Conservation (phyloP, 2,329 filamentous ascomycete species). For the Coniochaeta hoffmannii region DNA sequence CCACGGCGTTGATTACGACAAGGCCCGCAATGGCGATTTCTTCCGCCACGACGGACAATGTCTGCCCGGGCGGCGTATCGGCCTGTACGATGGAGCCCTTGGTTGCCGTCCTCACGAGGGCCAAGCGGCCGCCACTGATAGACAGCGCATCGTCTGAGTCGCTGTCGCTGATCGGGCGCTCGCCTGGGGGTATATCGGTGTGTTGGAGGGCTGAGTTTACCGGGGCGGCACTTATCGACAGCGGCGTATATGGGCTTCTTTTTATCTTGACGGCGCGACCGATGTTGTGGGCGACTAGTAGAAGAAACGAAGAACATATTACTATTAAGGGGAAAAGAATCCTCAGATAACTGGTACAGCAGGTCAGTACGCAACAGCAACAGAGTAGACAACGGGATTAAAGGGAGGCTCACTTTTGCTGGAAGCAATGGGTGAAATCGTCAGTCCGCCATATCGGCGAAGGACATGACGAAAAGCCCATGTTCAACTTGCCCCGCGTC, state of each 20-base stretch:
- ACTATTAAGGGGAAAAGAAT: constrained; percentile 70
- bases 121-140: constrained; percentile 49
- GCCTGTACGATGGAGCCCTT: constrained; percentile 60
- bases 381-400: background rate
- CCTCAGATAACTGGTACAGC: constrained; percentile 60
- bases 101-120: constrained; percentile 53
- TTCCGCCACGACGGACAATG: constrained; percentile 64
- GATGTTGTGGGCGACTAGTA: constrained; percentile 53
- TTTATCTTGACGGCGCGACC: constrained; percentile 44
- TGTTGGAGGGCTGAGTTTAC: constrained; percentile 32
- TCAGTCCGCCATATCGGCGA: constrained; percentile 56
- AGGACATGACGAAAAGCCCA: constrained; percentile 46
- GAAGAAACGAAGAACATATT: constrained; percentile 61
- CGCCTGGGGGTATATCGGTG: constrained; percentile 44
- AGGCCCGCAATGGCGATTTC: constrained; percentile 66
- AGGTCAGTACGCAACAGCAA: background rate
- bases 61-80: constrained; percentile 68
- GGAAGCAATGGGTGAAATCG: constrained; percentile 58
- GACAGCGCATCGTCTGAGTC: constrained; percentile 55
- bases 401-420: constrained; percentile 52
- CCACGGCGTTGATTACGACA: constrained; percentile 59
- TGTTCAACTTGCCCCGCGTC: constrained; percentile 14
- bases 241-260: constrained; percentile 47
- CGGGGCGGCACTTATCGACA: constrained; percentile 36
- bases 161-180: constrained; percentile 31